Percentiles rank a stretch among this genome's conserved stretches.
phyloP scores from a whole-genome alignment of 2,329 filamentous ascomycete genomes.

The Fulvia fulva region DNA sequence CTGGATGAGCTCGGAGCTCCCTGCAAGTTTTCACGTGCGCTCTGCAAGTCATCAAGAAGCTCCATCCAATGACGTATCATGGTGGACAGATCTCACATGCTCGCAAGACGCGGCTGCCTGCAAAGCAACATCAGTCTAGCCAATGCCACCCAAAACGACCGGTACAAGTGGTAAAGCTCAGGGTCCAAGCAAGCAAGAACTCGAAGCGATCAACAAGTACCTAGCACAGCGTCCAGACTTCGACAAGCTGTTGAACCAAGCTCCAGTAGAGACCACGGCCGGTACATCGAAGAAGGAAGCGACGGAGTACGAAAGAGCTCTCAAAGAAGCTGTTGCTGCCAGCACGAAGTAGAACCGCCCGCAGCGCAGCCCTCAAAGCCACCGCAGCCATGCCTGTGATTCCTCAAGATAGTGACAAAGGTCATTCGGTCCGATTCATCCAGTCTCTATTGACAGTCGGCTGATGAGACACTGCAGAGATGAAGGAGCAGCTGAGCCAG shows the following conservation, averaged over 20 bases:
- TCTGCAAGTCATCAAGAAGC: background rate
- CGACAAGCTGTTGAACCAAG: conserved; percentile 1
- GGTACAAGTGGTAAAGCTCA: background rate
- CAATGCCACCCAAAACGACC: conserved; percentile 7
- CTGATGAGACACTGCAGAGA: conserved; percentile 9
- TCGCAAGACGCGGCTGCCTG: background rate
- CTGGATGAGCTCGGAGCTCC: background rate
- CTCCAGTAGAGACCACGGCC: background rate
- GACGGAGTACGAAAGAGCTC: background rate
- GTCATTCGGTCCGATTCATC: background rate
- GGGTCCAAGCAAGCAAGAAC: conserved; percentile 5
- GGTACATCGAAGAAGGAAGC: background rate
- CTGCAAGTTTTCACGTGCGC: background rate
- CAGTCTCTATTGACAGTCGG: background rate
- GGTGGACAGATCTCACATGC: background rate
- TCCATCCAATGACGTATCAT: background rate
- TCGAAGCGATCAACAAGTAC: conserved; percentile 10
- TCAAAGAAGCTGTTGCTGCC: conserved; percentile 2
- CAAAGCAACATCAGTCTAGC: background rate
- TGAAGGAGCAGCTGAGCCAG: conserved; percentile 19
- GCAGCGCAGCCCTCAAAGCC: background rate
- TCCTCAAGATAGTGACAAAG: conserved; percentile 22
- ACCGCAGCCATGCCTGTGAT: conserved; percentile 19
- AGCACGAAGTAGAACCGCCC: background rate
- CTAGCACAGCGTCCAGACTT: conserved; percentile 7